Base-by-base conservation (phyloP, 495 filamentous ascomycete genomes). In the Penicillium pancosmium region DNA sequence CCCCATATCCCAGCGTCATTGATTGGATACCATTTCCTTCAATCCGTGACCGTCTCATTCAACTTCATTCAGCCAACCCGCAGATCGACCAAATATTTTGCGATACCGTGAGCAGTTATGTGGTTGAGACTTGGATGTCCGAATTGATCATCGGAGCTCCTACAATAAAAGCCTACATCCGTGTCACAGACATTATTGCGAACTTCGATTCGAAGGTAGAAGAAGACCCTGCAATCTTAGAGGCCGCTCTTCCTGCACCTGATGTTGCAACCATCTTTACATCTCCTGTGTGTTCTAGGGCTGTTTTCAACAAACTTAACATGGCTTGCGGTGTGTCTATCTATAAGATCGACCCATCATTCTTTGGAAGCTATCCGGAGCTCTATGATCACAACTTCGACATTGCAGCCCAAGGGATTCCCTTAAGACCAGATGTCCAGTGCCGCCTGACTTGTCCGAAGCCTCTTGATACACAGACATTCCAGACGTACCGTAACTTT, bases 271-370 rank as follows among this genome's bases (percentile, higher is more conserved):
- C 56, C 15, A 40, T 59, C 4, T 59, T 59, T 23, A 47, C 49
- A 6, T 52, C 50, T 7, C 31, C 56, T 1, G 18, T 44, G 2
- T 59, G 40, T 47, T 41, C 56, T 0, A 23, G 33, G 40, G 56
- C 56, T 13, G 50, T 52, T 7, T 59, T 59, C 27, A 59, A 59
- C 7, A 27, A 33, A 16, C 31, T 59, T 1, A 52, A 46, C 31
- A 59, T 59, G 56, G 38, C 51, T 33, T 50, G 25, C 25, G 56
- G 56, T 8, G 50, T 59, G 4, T 59, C 56, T 5, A 52, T 52
- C 11, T 59, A 59, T 34, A 59, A 59, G 38, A 52, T 59, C 23
- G 56, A 59, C 38, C 56, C 56, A 15, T 36, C 56, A 6, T 59
- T 59, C 48, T 59, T 59, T 16, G 56, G 35, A 18, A 59, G 35